phyloP scores from a whole-genome alignment of 2,329 filamentous ascomycete species.

The Aspergillus alliaceus region DNA sequence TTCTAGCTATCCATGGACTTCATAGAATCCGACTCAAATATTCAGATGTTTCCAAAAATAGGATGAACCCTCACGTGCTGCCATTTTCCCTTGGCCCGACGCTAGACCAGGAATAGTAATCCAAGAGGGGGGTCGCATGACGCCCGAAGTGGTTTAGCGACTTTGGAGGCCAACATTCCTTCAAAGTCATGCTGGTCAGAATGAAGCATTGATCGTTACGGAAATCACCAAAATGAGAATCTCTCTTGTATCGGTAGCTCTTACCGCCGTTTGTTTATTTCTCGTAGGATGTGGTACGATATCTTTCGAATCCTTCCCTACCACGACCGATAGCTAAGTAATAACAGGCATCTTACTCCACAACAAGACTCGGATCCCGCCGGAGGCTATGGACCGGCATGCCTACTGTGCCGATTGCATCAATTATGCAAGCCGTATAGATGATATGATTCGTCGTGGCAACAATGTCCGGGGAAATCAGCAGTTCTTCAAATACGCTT shows the following conservation, averaged over 20 bases:
- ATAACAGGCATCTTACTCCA: not conserved
- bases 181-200: too few relatives aligned
- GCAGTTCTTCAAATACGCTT: conserved; percentile 16
- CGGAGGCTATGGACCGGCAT: conserved; percentile 3
- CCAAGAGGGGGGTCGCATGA: not conserved
- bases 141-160: not conserved
- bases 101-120: not conserved
- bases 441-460: conserved; percentile 8
- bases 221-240: not conserved
- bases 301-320: not conserved
- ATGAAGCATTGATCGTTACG: not conserved
- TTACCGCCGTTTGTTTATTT: not conserved
- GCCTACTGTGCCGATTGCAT: conserved; percentile 16
- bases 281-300: not conserved
- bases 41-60: too few relatives aligned
- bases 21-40: too few relatives aligned
- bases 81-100: not conserved
- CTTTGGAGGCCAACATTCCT: not conserved
- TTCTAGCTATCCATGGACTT: not conserved
- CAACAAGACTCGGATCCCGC: not conserved
- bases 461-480: conserved; percentile 7
- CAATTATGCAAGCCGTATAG: conserved; percentile 12
- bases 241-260: not conserved
- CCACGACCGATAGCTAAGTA: not conserved
- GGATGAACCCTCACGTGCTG: not conserved